Base-by-base conservation (phyloP, 2,329 filamentous ascomycete genomes). In the Conoideocrella luteorostrata region DNA sequence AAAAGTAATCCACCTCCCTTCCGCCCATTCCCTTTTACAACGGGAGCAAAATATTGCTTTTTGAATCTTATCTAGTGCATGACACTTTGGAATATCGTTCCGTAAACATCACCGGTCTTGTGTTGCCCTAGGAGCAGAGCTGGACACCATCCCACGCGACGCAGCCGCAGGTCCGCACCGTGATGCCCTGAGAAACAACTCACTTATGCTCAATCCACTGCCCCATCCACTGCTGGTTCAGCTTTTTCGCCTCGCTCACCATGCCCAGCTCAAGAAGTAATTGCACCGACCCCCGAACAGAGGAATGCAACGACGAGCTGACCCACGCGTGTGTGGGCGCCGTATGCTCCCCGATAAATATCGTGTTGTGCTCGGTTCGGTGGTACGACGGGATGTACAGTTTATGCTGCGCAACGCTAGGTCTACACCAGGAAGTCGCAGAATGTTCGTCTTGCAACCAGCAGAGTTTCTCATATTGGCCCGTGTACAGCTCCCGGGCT, bases 371-470 rank as follows among this genome's bases (percentile, higher is more conserved):
- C 61, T 82, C 77, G 0, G 78, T 82, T 49, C 75, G 66, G 49
- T 76, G 80, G 51, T 78, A 82, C 0, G 77, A 74, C 0, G 79
- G 77, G 2, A 82, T 59, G 46, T 77, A 82, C 5, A 82, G 52
- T 24, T 80, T 68, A 49, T 82, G 77, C 55, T 80, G 77, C 0
- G 70, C 70, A 1, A 75, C 64, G 0, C 65, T 56, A 1, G 77
- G 76, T 21, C 61, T 53, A 0, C 71, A 68, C 71, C 76, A 82
- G 2, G 74, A 72, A 20, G 75, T 77, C 1, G 72, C 74, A 47
- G 79, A 71, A 44, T 75, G 70, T 50, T 75, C 69, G 34, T 80
- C 72, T 2, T 66, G 54, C 45, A 75, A 68, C 78, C 78, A 82
- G 56, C 77, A 81, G 35, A 74, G 71, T 0, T 78, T 68, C n/a